These are phyloP conservation scores for Moricandia moricandioides DNA, from an alignment of 345 rosid genomes.

Conservation along the genomic window DNA sequence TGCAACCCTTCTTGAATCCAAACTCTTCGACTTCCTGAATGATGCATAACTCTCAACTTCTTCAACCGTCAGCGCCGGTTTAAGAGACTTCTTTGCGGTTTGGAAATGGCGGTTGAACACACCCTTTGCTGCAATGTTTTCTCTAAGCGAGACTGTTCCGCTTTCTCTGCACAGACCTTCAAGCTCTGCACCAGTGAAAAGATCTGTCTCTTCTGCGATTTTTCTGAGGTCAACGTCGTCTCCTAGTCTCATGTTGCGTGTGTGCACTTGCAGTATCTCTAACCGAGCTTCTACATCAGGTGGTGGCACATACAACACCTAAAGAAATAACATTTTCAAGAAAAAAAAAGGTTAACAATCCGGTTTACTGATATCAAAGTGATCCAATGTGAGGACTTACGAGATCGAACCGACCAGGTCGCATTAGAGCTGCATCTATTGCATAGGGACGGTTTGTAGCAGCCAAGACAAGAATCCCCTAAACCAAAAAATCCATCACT, in stretches of 20 bases:
- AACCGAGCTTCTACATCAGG: constrained; percentile 75
- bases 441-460: constrained; percentile 91
- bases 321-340: constrained; percentile 1
- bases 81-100: constrained; percentile 56
- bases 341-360: neutral
- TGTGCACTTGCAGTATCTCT: constrained; percentile 75
- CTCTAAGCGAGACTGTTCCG: constrained; percentile 79
- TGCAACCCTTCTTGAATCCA: constrained; percentile 6
- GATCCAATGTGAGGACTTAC: constrained; percentile 37
- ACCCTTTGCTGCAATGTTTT: constrained; percentile 60
- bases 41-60: constrained; percentile 65
- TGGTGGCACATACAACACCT: constrained; percentile 83
- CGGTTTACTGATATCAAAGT: neutral
- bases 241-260: constrained; percentile 67
- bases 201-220: constrained; percentile 72
- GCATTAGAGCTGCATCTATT: constrained; percentile 93
- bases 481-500: neutral
- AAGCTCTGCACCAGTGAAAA: constrained; percentile 88
- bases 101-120: constrained; percentile 67
- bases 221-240: constrained; percentile 66
- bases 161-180: constrained; percentile 86
- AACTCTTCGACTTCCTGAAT: constrained; percentile 42
- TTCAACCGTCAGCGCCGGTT: constrained; percentile 67
- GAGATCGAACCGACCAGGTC: constrained; percentile 92
- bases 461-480: constrained; percentile 92